phyloP scores from a whole-genome alignment of 306 rosid species.

The Oxytropis ochrocephala region DNA sequence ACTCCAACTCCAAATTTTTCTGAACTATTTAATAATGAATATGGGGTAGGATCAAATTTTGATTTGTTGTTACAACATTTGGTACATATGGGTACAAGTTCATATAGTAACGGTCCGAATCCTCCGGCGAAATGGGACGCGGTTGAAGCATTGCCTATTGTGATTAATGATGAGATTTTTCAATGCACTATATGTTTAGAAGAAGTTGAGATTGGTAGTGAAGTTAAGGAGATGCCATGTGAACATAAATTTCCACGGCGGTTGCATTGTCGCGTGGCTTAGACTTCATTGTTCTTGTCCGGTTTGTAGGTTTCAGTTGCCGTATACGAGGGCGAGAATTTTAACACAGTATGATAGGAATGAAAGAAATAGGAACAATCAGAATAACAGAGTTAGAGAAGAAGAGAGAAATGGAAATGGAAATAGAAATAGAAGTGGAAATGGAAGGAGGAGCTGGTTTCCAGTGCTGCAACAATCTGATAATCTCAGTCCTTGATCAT shows the following conservation, averaged over 20 bases:
- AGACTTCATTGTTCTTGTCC: conserved; percentile 81
- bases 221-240: conserved; percentile 84
- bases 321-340: neutral
- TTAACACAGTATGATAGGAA: neutral
- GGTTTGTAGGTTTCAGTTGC: conserved; percentile 73
- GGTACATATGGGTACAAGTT: conserved; percentile 56
- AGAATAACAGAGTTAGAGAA: conserved; percentile 22
- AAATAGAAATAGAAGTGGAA: conserved; percentile 43
- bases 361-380: conserved; percentile 5
- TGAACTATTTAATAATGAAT: conserved; percentile 23
- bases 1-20: conserved; percentile 19
- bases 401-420: conserved; percentile 36
- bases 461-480: conserved; percentile 53
- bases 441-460: conserved; percentile 59
- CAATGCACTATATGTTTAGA: conserved; percentile 77
- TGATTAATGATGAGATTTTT: conserved; percentile 39
- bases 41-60: conserved; percentile 59
- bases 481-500: conserved; percentile 39
- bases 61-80: conserved; percentile 59
- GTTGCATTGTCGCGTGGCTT: conserved; percentile 72
- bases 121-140: conserved; percentile 72
- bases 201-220: conserved; percentile 51
- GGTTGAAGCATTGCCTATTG: conserved; percentile 56
- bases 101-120: conserved; percentile 46
- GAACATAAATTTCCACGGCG: conserved; percentile 67